Evolutionary conservation across 2,329 filamentous ascomycete genomes (phyloP).

Genomic region (Chaetomium olivaceum): DNA sequence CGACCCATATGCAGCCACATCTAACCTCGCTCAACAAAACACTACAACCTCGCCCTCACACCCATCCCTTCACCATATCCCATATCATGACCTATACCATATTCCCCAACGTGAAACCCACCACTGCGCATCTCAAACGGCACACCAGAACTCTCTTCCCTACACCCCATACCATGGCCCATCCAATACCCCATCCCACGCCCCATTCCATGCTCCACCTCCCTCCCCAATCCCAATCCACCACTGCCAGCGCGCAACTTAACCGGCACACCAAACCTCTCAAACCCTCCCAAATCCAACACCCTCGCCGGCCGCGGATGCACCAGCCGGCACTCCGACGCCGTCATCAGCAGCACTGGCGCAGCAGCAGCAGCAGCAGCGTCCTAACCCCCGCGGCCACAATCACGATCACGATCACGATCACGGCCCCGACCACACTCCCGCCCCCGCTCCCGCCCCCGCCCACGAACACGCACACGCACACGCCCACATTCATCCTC

Average conservation of each 20-base stretch:
- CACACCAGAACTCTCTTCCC: too few relatives aligned
- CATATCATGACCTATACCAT: neutral
- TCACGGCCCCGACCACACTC: too few relatives aligned
- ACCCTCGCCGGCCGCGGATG: slow-evolving; percentile 36
- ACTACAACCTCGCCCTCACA: neutral
- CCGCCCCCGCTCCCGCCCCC: too few relatives aligned
- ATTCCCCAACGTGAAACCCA: neutral
- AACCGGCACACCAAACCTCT: slow-evolving; percentile 22
- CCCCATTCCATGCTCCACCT: neutral
- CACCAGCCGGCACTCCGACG: slow-evolving; percentile 32
- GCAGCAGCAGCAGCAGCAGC: neutral
- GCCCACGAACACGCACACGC: too few relatives aligned
- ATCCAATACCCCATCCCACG: neutral
- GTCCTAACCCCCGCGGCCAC: slow-evolving; percentile 12
- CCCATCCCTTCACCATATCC: neutral
- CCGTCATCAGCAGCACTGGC: slow-evolving; percentile 28
- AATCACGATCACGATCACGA: too few relatives aligned
- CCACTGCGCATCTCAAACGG: too few relatives aligned
- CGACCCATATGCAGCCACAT: too few relatives aligned
- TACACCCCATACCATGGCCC: too few relatives aligned
- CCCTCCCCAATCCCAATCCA: neutral
- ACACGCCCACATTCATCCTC: too few relatives aligned
- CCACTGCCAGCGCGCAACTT: neutral
- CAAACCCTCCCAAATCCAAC: slow-evolving; percentile 33
- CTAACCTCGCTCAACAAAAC: neutral